These are phyloP conservation scores for Endocarpon pusillum DNA, from an alignment of 495 filamentous ascomycete genomes.

Conservation along the genomic window DNA sequence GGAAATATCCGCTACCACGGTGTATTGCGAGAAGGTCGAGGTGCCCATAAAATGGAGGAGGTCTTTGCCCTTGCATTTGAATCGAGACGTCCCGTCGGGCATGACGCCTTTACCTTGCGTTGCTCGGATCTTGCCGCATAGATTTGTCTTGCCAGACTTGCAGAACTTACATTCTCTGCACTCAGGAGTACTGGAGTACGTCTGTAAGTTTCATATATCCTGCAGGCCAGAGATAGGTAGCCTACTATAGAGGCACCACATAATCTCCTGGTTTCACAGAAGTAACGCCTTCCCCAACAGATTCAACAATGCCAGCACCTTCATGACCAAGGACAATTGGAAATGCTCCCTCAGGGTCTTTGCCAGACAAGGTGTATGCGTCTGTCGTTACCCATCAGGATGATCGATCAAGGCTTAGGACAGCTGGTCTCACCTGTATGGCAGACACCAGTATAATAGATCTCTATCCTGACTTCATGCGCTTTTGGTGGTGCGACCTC, in stretches of 20 bases:
- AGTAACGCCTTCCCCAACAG: slow-evolving; percentile 87
- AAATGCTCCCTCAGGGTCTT: slow-evolving; percentile 97
- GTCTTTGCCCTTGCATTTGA: slow-evolving; percentile 83
- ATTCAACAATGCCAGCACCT: slow-evolving; percentile 93
- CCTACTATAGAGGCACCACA: slow-evolving; percentile 89
- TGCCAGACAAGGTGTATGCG: slow-evolving; percentile 94
- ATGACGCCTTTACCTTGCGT: slow-evolving; percentile 93
- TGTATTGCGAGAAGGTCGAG: slow-evolving; percentile 96
- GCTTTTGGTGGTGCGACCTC: slow-evolving; percentile 86
- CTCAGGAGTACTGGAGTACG: slow-evolving; percentile 62
- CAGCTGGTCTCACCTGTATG: slow-evolving; percentile 61
- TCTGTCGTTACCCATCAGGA: too few species aligned
- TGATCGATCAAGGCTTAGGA: too few species aligned
- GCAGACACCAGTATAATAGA: slow-evolving; percentile 94
- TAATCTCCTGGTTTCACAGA: slow-evolving; percentile 73
- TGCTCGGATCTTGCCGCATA: slow-evolving; percentile 96
- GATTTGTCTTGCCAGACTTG: slow-evolving; percentile 97
- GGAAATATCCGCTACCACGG: slow-evolving; percentile 95
- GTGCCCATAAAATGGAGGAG: slow-evolving; percentile 98
- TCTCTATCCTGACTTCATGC: slow-evolving; percentile 90
- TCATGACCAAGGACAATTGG: slow-evolving; percentile 93
- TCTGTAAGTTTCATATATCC: neutral
- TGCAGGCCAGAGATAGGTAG: slow-evolving; percentile 2
- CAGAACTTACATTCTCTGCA: slow-evolving; percentile 98
- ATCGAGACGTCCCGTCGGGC: slow-evolving; percentile 93